Evolutionary conservation across 352 stramenopile genomes (phyloP).

Genomic region (Pythium coloratum): DNA sequence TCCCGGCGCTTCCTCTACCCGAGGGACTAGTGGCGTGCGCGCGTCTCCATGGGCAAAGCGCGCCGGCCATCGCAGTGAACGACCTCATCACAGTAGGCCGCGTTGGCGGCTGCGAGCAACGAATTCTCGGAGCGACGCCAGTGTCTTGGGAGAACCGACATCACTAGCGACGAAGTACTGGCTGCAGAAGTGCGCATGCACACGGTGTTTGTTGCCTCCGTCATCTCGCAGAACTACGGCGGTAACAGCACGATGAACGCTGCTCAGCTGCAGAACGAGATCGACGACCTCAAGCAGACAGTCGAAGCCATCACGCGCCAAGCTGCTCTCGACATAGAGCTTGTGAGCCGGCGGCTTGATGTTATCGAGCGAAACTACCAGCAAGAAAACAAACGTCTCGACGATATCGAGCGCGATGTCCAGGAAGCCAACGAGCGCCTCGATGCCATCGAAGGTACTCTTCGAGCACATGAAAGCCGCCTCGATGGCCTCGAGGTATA

Average conservation of each 20-base stretch:
- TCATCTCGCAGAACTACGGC: not conserved
- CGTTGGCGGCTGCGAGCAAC: not conserved
- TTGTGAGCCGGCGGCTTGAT: not conserved
- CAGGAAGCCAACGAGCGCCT: not conserved
- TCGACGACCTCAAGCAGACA: not conserved
- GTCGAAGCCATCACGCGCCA: not conserved
- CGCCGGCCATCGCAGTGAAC: not conserved
- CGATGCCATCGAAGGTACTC: not conserved
- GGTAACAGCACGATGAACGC: not conserved
- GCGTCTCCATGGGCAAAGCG: not conserved
- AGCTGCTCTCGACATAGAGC: not conserved
- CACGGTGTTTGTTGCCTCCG: not conserved
- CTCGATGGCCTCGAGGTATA: not conserved
- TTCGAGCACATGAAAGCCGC: not conserved
- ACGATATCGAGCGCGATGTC: not conserved
- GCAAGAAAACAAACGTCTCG: not conserved
- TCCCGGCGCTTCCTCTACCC: not conserved
- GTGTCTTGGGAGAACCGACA: not conserved
- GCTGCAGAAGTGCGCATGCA: not conserved
- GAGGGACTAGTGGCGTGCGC: not conserved
- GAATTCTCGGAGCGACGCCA: not conserved
- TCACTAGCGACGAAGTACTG: not conserved
- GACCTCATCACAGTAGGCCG: not conserved
- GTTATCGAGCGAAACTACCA: not conserved
- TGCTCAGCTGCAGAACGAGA: not conserved